A percentile compares a stretch with the other conserved stretches of the same genome.
phyloP scores from a whole-genome alignment of 129 eudicot species.

The Cynara cardunculus region DNA sequence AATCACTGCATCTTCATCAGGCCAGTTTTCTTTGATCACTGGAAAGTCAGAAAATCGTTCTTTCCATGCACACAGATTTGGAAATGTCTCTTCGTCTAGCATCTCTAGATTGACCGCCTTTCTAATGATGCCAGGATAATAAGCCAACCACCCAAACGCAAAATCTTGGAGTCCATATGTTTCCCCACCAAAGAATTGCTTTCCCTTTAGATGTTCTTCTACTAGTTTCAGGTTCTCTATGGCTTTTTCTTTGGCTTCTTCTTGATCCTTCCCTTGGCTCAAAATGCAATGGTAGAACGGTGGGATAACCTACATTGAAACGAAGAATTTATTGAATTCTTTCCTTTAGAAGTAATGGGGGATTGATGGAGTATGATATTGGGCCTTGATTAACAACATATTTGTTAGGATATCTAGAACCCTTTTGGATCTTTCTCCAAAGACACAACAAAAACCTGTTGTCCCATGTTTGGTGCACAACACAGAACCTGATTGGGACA shows the following conservation, averaged over 20 bases:
- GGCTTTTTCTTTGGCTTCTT: slow-evolving; percentile 26
- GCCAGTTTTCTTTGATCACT: slow-evolving; percentile 43
- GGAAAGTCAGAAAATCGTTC: slow-evolving; percentile 29
- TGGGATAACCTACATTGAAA: slow-evolving; percentile 29
- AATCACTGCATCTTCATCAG: slow-evolving; percentile 39
- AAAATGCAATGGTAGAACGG: slow-evolving; percentile 25
- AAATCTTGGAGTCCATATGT: slow-evolving; percentile 42
- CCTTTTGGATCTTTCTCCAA: not conserved
- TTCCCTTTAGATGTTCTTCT: slow-evolving; percentile 40
- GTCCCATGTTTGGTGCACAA: not conserved
- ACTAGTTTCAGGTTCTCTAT: slow-evolving; percentile 28
- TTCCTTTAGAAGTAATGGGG: not conserved
- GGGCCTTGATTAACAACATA: not conserved
- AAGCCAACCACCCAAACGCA: slow-evolving; percentile 38
- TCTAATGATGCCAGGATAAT: slow-evolving; percentile 25
- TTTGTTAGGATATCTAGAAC: not conserved
- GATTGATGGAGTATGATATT: not conserved
- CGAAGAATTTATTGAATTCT: not conserved
- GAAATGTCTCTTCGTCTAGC: slow-evolving; percentile 31
- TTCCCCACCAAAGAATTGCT: slow-evolving; percentile 54
- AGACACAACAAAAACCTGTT: not conserved
- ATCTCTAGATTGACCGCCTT: slow-evolving; percentile 25
- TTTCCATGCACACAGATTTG: slow-evolving; percentile 40
- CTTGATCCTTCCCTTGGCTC: slow-evolving; percentile 36
- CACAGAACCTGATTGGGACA: not conserved